A percentile compares a stretch with the other conserved stretches of the same genome.
Conservation (phyloP, 2,329 filamentous ascomycete species). For the Fusarium succisae region DNA sequence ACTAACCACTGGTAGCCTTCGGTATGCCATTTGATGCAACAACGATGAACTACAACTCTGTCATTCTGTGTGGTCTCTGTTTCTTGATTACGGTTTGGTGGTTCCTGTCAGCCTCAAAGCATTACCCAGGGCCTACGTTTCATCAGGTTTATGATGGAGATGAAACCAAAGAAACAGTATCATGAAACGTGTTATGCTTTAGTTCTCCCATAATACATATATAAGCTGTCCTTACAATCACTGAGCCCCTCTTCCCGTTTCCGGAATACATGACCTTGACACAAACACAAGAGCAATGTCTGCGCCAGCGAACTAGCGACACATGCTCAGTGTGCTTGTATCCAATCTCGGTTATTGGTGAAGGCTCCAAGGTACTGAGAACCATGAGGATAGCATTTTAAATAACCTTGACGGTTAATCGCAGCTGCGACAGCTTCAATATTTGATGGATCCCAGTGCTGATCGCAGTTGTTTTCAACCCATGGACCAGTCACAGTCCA, state of each 20-base stretch:
- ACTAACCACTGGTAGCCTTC: conserved; percentile 25
- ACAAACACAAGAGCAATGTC: too few relatives aligned
- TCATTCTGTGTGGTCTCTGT: conserved; percentile 30
- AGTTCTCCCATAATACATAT: not conserved
- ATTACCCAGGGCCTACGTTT: conserved; percentile 36
- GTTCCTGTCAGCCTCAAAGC: conserved; percentile 28
- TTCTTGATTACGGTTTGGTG: conserved; percentile 35
- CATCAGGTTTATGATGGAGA: not conserved
- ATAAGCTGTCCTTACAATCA: accelerated
- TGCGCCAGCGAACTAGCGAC: too few relatives aligned
- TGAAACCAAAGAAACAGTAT: not conserved
- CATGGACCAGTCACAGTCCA: not conserved
- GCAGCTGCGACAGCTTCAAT: not conserved
- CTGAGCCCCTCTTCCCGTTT: accelerated
- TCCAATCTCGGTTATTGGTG: too few relatives aligned
- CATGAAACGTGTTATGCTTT: accelerated
- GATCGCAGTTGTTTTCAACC: not conserved
- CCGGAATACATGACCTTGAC: too few relatives aligned
- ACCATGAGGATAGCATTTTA: too few relatives aligned
- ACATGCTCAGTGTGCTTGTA: too few relatives aligned
- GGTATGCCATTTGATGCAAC: conserved; percentile 34
- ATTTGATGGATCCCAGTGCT: accelerated
- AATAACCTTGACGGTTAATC: too few relatives aligned
- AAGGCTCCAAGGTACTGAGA: too few relatives aligned
- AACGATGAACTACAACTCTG: conserved; percentile 42